These are phyloP conservation scores for Taphrina confusa DNA, from an alignment of 1,139 yeast genomes.

Conservation along the genomic window DNA sequence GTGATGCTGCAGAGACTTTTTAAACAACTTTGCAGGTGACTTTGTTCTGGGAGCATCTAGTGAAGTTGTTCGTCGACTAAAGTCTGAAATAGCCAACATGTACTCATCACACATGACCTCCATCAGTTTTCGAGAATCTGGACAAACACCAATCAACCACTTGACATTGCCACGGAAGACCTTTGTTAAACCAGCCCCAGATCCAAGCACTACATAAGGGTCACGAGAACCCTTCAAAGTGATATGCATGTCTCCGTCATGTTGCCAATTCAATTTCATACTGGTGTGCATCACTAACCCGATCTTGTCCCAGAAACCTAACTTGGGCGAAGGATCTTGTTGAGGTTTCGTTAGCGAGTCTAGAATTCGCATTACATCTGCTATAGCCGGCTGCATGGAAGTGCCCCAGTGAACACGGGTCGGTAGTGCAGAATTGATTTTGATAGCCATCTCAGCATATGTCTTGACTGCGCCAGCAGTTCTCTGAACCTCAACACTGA, in stretches of 20 bases:
- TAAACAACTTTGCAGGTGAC: background rate
- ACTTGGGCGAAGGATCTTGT: slow-evolving; percentile 75
- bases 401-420: slow-evolving; percentile 84
- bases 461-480: slow-evolving; percentile 77
- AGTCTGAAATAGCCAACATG: slow-evolving; percentile 64
- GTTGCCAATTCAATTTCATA: slow-evolving; percentile 52
- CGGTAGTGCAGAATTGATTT: slow-evolving; percentile 59
- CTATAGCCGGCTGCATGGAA: slow-evolving; percentile 79
- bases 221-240: slow-evolving; percentile 57
- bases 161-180: slow-evolving; percentile 70
- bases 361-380: slow-evolving; percentile 73
- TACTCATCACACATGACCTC: slow-evolving; percentile 67
- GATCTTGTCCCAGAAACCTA: slow-evolving; percentile 82
- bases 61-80: slow-evolving; percentile 35
- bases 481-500: slow-evolving; percentile 67
- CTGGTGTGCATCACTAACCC: slow-evolving; percentile 63
- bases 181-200: slow-evolving; percentile 75
- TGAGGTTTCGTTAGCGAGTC: slow-evolving; percentile 83
- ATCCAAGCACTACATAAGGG: slow-evolving; percentile 72
- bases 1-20: slow-evolving; percentile 8
- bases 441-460: slow-evolving; percentile 62
- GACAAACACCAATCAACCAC: slow-evolving; percentile 62
- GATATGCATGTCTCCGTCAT: slow-evolving; percentile 53
- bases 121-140: slow-evolving; percentile 63
- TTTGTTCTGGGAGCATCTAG: background rate